phyloP scores from a whole-genome alignment of 257 asterid genomes.

The Capsicum rhomboideum region DNA sequence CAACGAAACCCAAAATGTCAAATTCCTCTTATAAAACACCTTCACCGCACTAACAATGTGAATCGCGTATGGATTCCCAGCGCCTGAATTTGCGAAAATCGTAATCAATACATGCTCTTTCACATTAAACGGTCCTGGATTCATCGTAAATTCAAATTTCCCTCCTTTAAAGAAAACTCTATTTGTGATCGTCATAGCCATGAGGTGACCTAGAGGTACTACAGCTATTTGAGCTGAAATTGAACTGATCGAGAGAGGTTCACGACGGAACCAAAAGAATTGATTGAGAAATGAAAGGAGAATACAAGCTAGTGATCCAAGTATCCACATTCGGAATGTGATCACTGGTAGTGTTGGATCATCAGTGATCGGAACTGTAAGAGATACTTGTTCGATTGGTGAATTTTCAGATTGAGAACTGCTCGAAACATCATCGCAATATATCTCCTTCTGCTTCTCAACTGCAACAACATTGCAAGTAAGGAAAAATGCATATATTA shows the following conservation, averaged over 20 bases:
- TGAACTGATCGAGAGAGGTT: slow-evolving; percentile 8
- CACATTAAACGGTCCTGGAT: slow-evolving; percentile 1
- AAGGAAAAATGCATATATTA: background rate
- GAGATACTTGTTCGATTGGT: slow-evolving; percentile 13
- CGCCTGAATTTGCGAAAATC: slow-evolving; percentile 6
- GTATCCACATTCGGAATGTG: slow-evolving; percentile 15
- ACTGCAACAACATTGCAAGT: background rate
- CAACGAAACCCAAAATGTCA: slow-evolving; percentile 4
- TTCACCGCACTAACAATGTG: slow-evolving; percentile 4
- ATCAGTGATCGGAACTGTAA: slow-evolving; percentile 13
- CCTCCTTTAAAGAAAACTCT: background rate
- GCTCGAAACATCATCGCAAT: background rate
- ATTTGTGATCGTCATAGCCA: background rate
- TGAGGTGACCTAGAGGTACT: background rate
- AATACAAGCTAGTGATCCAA: slow-evolving; percentile 15
- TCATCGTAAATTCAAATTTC: background rate
- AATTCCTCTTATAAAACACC: background rate
- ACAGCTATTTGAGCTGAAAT: slow-evolving; percentile 7
- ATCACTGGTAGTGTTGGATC: slow-evolving; percentile 3
- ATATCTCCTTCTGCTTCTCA: background rate
- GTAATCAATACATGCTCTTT: slow-evolving; percentile 8
- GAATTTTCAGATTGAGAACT: slow-evolving; percentile 1
- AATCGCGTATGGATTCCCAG: slow-evolving; percentile 5
- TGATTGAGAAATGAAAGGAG: slow-evolving; percentile 20
- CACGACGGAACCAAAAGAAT: slow-evolving; percentile 18